These are phyloP conservation scores for Rhodosporidiobolus sp. DNA, from an alignment of 768 basidiomycete genomes.

Conservation along the genomic window DNA sequence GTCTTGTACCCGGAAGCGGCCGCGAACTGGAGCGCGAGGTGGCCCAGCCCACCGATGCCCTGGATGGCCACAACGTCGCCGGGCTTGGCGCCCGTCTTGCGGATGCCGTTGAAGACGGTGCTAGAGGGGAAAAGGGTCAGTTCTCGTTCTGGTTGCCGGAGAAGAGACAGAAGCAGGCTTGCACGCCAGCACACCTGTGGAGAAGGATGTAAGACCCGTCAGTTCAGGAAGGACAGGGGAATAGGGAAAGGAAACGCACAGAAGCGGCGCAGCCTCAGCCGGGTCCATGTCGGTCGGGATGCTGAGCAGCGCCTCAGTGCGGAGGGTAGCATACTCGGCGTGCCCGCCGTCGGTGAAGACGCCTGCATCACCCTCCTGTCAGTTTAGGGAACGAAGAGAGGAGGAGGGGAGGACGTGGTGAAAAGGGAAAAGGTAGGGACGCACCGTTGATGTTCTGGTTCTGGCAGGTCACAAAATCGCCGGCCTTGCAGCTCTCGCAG, in stretches of 20 bases:
- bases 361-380: background rate
- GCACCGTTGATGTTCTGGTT: conserved; percentile 43
- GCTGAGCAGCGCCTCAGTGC: conserved; percentile 27
- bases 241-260: conserved; percentile 10
- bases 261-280: conserved; percentile 35
- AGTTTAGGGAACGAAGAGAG: too few species aligned
- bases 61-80: conserved; percentile 52
- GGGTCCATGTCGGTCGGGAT: conserved; percentile 38
- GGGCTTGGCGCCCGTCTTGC: conserved; percentile 47
- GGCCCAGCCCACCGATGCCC: conserved; percentile 49
- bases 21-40: conserved; percentile 49
- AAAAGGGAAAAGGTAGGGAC: background rate
- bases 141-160: conserved; percentile 36
- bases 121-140: conserved; percentile 43
- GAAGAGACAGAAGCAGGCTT: conserved; percentile 22
- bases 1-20: conserved; percentile 50
- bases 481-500: conserved; percentile 2
- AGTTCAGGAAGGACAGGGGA: too few species aligned
- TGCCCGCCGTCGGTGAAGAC: conserved; percentile 31
- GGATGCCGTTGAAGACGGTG: conserved; percentile 49
- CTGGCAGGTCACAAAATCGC: conserved; percentile 40
- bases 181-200: conserved; percentile 1
- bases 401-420: background rate
- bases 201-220: too few species aligned
- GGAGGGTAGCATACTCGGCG: conserved; percentile 45